A percentile compares a stretch with the other conserved stretches of the same genome.
These are phyloP conservation scores for Mortierella sp. DNA, from an alignment of 371 early-diverging fungal species.

Conservation along the genomic window DNA sequence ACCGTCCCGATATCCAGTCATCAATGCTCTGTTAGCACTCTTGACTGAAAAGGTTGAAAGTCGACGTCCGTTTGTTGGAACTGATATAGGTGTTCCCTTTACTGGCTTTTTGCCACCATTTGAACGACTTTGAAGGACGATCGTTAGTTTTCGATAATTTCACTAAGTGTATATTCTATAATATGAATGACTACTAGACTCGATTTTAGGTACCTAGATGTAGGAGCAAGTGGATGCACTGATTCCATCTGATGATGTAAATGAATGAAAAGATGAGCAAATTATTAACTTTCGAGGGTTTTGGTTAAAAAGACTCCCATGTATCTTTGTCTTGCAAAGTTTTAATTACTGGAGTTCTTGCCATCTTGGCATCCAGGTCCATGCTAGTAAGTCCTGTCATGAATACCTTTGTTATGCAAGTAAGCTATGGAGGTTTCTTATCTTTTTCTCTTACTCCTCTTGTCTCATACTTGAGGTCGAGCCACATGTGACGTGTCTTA, in stretches of 20 bases:
- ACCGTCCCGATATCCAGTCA: conserved; percentile 50
- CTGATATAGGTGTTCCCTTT: conserved; percentile 41
- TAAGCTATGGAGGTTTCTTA: not conserved
- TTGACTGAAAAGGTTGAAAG: conserved; percentile 43
- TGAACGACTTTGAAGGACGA: conserved; percentile 5
- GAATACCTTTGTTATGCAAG: not conserved
- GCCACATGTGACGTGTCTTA: not conserved
- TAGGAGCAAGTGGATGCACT: conserved; percentile 19
- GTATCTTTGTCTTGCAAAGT: not conserved
- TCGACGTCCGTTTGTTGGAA: conserved; percentile 48
- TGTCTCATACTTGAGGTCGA: not conserved
- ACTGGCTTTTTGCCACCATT: conserved; percentile 20
- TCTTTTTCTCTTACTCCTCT: not conserved
- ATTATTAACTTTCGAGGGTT: too few species aligned
- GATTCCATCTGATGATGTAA: conserved; percentile 25
- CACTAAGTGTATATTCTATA: not conserved
- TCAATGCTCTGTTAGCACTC: conserved; percentile 41
- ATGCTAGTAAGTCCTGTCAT: conserved; percentile 7
- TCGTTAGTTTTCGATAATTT: not conserved
- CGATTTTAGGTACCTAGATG: conserved; percentile 1
- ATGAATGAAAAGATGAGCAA: not conserved
- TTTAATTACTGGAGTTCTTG: not conserved
- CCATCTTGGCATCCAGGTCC: conserved; percentile 20
- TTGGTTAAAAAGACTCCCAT: too few species aligned
- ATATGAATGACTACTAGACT: not conserved